These are phyloP conservation scores for Metschnikowia arizonensis DNA, from an alignment of 805 yeast species.

Conservation along the genomic window DNA sequence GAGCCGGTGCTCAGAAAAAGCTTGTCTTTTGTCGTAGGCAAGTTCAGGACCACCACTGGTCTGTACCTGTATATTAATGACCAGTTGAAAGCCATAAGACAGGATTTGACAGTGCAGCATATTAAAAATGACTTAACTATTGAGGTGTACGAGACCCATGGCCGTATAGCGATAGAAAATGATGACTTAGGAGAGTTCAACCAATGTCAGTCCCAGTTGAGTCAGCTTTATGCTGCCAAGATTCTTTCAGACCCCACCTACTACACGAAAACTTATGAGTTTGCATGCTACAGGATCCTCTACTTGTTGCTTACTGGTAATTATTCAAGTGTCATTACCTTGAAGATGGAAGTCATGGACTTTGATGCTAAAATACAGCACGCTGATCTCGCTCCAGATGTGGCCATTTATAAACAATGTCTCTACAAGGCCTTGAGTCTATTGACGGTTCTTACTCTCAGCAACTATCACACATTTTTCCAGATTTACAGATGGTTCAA, in stretches of 20 bases:
- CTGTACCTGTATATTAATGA: constrained; percentile 77
- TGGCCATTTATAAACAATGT: constrained; percentile 5
- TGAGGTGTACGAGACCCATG: constrained; percentile 78
- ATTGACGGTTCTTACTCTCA: constrained; percentile 7
- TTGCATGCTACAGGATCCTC: constrained; percentile 65
- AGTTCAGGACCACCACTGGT: constrained; percentile 43
- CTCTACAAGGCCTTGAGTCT: constrained; percentile 14
- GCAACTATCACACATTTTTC: constrained; percentile 36
- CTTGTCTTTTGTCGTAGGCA: constrained; percentile 47
- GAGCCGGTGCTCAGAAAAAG: constrained; percentile 55
- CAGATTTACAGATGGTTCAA: constrained; percentile 10
- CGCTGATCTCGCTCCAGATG: not conserved
- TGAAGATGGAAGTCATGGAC: constrained; percentile 19
- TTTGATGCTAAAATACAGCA: constrained; percentile 5
- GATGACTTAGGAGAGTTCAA: constrained; percentile 90
- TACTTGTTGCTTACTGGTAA: constrained; percentile 75
- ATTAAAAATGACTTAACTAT: constrained; percentile 74
- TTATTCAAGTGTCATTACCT: constrained; percentile 48
- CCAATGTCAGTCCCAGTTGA: constrained; percentile 85
- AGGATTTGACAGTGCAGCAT: constrained; percentile 89
- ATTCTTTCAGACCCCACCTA: constrained; percentile 20
- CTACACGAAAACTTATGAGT: constrained; percentile 42
- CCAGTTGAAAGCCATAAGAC: constrained; percentile 88
- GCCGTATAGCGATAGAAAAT: constrained; percentile 77
- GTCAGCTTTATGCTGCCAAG: constrained; percentile 48